phyloP scores from a whole-genome alignment of 371 early-diverging fungal genomes.

The Syncephalastrum racemosum region DNA sequence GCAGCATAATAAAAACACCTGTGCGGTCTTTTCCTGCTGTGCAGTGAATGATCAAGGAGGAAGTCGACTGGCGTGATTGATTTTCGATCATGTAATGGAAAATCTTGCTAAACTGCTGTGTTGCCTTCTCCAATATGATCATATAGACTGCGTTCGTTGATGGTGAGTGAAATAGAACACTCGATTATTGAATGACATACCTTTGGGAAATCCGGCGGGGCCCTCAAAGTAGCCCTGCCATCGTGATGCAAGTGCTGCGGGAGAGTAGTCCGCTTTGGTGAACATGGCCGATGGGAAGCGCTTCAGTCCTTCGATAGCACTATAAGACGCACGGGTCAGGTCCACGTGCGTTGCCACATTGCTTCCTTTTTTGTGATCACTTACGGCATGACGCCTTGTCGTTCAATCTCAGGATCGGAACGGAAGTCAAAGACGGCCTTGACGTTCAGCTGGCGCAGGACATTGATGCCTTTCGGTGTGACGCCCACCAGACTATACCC shows the following conservation, averaged over 20 bases:
- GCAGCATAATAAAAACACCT: constrained; percentile 73
- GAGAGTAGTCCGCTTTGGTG: constrained; percentile 58
- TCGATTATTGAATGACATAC: constrained; percentile 7
- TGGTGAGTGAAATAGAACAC: not conserved
- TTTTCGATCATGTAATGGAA: constrained; percentile 56
- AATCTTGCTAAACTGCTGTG: constrained; percentile 48
- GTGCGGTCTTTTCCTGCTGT: constrained; percentile 92
- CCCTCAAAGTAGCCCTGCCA: constrained; percentile 64
- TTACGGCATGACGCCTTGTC: constrained; percentile 48
- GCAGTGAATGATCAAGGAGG: constrained; percentile 80
- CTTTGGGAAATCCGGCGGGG: constrained; percentile 55
- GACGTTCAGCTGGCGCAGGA: constrained; percentile 48
- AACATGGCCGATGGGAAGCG: constrained; percentile 59
- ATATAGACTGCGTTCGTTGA: constrained; percentile 37
- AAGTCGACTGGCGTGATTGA: constrained; percentile 31
- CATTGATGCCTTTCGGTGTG: constrained; percentile 46
- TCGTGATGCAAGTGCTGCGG: constrained; percentile 57
- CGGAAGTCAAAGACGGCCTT: constrained; percentile 60
- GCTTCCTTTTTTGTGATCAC: not conserved
- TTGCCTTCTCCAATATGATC: constrained; percentile 52
- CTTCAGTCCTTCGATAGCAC: constrained; percentile 31
- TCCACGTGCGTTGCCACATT: not conserved
- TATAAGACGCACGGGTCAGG: constrained; percentile 8
- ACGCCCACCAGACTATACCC: constrained; percentile 26
- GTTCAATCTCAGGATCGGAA: constrained; percentile 52